phyloP scores from a whole-genome alignment of 768 basidiomycete species.

The Lepiota venenata region DNA sequence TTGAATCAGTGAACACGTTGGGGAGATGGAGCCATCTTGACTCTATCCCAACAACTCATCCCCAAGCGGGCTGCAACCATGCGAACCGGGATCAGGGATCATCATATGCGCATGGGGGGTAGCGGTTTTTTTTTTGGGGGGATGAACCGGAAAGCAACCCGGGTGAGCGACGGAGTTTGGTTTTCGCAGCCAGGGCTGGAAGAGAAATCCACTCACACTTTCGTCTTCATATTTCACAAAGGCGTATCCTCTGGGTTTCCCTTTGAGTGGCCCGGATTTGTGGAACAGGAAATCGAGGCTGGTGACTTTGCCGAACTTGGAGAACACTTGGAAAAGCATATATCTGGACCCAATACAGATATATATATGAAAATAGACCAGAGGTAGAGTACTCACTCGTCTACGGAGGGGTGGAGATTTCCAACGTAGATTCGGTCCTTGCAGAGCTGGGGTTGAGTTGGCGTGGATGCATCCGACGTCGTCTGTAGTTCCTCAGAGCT shows the following conservation, averaged over 20 bases:
- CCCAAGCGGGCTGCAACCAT: background rate
- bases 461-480: background rate
- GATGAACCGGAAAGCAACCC: conserved; percentile 21
- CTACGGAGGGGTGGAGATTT: conserved; percentile 82
- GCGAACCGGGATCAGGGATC: background rate
- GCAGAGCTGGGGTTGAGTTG: conserved; percentile 23
- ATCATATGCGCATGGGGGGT: background rate
- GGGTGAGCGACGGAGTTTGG: conserved; percentile 10
- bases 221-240: conserved; percentile 83
- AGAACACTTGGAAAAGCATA: conserved; percentile 84
- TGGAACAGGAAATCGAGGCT: conserved; percentile 96
- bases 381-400: conserved; percentile 56
- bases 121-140: background rate
- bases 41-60: background rate
- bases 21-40: background rate
- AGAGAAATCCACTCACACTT: conserved; percentile 64
- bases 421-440: conserved; percentile 88
- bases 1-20: background rate
- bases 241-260: conserved; percentile 93
- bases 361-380: background rate
- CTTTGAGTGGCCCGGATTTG: conserved; percentile 83
- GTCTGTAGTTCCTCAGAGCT: background rate
- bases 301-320: conserved; percentile 88
- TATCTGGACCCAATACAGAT: conserved; percentile 48
- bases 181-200: conserved; percentile 8